A percentile compares a stretch with the other conserved stretches of the same genome.
phyloP scores from a whole-genome alignment of 352 stramenopile genomes.

The Globisporangium okanoganense region DNA sequence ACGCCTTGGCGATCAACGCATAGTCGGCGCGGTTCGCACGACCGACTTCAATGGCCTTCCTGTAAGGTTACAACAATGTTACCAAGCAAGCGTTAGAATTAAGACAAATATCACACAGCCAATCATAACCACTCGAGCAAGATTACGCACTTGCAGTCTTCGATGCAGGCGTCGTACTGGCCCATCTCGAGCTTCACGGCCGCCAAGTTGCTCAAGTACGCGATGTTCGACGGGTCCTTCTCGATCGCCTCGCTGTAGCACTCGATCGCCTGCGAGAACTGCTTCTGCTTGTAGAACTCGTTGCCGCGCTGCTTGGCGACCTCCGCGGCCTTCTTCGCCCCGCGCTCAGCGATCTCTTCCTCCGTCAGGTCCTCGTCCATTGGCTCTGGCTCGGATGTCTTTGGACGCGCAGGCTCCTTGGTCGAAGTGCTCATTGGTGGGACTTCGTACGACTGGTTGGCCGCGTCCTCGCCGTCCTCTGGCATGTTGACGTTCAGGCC shows the following conservation, averaged over 20 bases:
- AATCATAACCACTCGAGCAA: not conserved
- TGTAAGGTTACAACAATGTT: slow-evolving; percentile 16
- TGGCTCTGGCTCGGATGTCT: slow-evolving; percentile 45
- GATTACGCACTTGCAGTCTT: slow-evolving; percentile 84
- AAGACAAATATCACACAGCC: not conserved
- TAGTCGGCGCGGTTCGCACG: slow-evolving; percentile 94
- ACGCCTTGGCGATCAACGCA: slow-evolving; percentile 94
- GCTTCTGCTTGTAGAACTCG: slow-evolving; percentile 96
- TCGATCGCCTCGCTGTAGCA: slow-evolving; percentile 96
- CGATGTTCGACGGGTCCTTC: slow-evolving; percentile 95
- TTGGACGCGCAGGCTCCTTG: slow-evolving; percentile 27
- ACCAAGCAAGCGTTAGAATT: slow-evolving; percentile 2
- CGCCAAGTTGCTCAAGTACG: slow-evolving; percentile 97
- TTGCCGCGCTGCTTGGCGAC: slow-evolving; percentile 96
- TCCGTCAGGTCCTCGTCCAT: slow-evolving; percentile 87
- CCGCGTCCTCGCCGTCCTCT: slow-evolving; percentile 44
- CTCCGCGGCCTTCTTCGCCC: slow-evolving; percentile 68
- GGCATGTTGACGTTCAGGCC: slow-evolving; percentile 77
- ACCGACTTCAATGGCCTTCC: slow-evolving; percentile 95
- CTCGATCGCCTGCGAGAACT: slow-evolving; percentile 92
- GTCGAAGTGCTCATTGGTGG: slow-evolving; percentile 15
- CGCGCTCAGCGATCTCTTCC: slow-evolving; percentile 71
- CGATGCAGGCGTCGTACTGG: slow-evolving; percentile 94
- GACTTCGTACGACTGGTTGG: slow-evolving; percentile 16
- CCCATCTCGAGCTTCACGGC: slow-evolving; percentile 97